Evolutionary conservation across 495 filamentous ascomycete species (phyloP), one percentile per base, ranked within the genome.

Genomic region (Bathelium albidoporum): DNA sequence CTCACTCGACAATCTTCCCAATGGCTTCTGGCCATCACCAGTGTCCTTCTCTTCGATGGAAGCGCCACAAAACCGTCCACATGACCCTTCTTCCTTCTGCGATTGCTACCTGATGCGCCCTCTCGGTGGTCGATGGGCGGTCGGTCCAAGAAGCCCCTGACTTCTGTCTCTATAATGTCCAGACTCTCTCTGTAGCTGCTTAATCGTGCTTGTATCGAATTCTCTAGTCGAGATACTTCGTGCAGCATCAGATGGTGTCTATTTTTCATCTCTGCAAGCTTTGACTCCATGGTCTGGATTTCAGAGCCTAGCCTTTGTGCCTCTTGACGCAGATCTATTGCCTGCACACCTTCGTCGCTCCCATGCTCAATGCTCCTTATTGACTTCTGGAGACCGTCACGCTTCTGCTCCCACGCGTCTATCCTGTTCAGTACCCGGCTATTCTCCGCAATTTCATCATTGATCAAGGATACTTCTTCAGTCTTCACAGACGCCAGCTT

Each of bases 21-120:
- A 72, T 88, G 85, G 52, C 91, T 87, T 64, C 79, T 82, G 0
- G 88, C 89, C 83, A 95, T 88, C 29, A 84, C 83, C 22, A 90
- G 74, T 1, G 90, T 95, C 59, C 91, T 77, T 26, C 89, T 80
- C 69, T 86, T 83, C 0, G 82, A 78, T 5, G 87, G 83, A 43
- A 95, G 71, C 2, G 81, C 78, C 64, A 83, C 29, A 11, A 55
- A 55, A 16, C 11, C 10, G 18, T 65, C 58, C 2, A 34, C 31
- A 74, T 74, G 14, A 72, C 72, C 12, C 44, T 70, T 3, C 65
- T 68, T 64, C 78, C 68, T 14, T 73, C 65, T 36, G 61, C 62
- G 11, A 61, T 58, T 28, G 67, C 26, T 44, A 66, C 61, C 1
- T 65, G 20, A 9, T 2, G 29, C 24, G 9, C 10, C 24, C 9